Evolutionary conservation across 2,329 filamentous ascomycete species (phyloP).

Genomic region (Fusarium praegraminearum): DNA sequence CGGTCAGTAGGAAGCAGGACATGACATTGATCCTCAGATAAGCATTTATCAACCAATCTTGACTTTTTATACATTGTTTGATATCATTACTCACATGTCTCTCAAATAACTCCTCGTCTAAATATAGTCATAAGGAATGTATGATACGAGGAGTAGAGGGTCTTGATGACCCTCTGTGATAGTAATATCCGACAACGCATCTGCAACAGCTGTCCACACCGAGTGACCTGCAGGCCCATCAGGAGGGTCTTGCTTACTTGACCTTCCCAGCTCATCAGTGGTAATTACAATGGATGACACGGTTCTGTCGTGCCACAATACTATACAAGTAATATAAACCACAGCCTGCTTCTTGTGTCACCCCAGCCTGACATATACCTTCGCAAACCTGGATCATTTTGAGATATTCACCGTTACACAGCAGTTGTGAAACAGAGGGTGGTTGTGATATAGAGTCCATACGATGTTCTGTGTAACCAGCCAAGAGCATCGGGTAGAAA

Average conservation of each 20-base stretch:
- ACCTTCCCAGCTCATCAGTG: background rate
- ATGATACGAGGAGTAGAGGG: background rate
- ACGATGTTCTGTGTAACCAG: conserved; percentile 19
- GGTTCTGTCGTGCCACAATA: background rate
- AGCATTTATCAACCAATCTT: conserved; percentile 9
- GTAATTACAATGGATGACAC: conserved; percentile 5
- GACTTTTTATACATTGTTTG: background rate
- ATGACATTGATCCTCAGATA: conserved; percentile 2
- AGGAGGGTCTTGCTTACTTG: conserved; percentile 26
- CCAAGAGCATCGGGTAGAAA: background rate
- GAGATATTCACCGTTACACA: conserved; percentile 18
- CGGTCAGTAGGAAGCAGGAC: background rate
- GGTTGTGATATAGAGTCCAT: background rate
- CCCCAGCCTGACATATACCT: conserved; percentile 11
- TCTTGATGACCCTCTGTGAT: conserved; percentile 16
- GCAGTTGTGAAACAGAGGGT: conserved; percentile 8
- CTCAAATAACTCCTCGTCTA: background rate
- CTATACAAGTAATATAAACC: background rate
- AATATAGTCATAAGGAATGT: background rate
- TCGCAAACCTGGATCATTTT: conserved; percentile 28
- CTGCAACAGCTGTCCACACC: conserved; percentile 22
- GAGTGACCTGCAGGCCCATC: conserved; percentile 40
- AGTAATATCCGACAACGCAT: conserved; percentile 25
- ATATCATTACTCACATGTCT: background rate
- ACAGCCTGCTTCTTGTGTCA: conserved; percentile 14